These are phyloP conservation scores for Mimosa pudica DNA, from an alignment of 306 rosid species.

Conservation along the genomic window DNA sequence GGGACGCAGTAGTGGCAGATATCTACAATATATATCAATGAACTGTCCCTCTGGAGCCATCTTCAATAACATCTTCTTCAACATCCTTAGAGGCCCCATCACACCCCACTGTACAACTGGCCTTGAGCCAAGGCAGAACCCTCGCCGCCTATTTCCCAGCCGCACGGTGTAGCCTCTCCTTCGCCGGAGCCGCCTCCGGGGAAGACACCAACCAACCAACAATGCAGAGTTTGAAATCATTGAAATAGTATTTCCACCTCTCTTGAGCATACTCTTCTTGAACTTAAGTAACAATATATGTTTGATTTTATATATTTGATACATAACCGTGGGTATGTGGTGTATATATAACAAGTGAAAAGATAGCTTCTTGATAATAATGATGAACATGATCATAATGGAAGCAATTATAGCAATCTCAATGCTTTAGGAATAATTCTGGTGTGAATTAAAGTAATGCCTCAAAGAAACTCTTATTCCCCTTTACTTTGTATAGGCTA, in stretches of 20 bases:
- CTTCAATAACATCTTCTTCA: slow-evolving; percentile 71
- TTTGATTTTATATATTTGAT: background rate
- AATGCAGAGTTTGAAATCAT: slow-evolving; percentile 57
- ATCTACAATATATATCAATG: slow-evolving; percentile 68
- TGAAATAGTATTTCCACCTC: slow-evolving; percentile 51
- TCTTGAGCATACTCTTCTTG: slow-evolving; percentile 55
- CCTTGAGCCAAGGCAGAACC: slow-evolving; percentile 66
- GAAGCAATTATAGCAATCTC: slow-evolving; percentile 66
- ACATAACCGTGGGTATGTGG: background rate
- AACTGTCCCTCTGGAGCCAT: slow-evolving; percentile 66
- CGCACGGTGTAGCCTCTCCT: slow-evolving; percentile 65
- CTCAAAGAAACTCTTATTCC: slow-evolving; percentile 31
- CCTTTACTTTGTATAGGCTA: slow-evolving; percentile 44
- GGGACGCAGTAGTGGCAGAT: slow-evolving; percentile 77
- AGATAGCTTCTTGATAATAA: slow-evolving; percentile 38
- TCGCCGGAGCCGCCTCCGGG: slow-evolving; percentile 54
- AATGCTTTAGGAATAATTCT: slow-evolving; percentile 60
- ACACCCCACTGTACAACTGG: slow-evolving; percentile 71
- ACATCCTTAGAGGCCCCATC: slow-evolving; percentile 63
- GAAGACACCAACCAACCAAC: slow-evolving; percentile 61
- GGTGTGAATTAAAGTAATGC: slow-evolving; percentile 54
- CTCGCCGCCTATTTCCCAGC: slow-evolving; percentile 73
- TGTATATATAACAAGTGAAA: slow-evolving; percentile 51
- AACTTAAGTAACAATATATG: background rate
- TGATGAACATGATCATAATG: slow-evolving; percentile 72